Conservation (phyloP, 73 alveolate genomes). For the Diophrys sp. region DNA sequence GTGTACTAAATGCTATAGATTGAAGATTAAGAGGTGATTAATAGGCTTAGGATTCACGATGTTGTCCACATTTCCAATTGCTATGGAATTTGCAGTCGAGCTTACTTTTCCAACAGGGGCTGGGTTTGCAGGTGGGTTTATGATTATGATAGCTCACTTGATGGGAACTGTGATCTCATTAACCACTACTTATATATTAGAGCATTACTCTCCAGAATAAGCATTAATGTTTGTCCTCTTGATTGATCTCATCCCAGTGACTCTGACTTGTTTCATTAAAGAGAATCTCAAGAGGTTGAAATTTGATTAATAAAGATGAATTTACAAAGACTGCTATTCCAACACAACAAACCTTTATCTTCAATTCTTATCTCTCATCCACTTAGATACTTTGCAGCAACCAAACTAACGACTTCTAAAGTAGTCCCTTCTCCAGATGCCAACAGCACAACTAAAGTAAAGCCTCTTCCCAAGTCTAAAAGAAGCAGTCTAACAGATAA, state of each 20-base stretch:
- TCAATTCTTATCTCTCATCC: too few species aligned
- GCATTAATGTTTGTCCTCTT: neutral
- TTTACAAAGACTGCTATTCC: too few species aligned
- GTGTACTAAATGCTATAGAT: too few species aligned
- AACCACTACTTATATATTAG: neutral
- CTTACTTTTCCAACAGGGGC: neutral
- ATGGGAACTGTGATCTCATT: neutral
- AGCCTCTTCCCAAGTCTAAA: too few species aligned
- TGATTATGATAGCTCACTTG: neutral
- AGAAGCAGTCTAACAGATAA: too few species aligned
- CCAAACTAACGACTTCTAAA: too few species aligned
- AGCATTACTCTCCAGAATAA: neutral
- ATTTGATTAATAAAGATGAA: neutral
- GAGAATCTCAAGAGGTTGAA: neutral
- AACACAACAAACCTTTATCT: too few species aligned
- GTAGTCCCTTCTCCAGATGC: too few species aligned
- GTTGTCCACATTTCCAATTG: neutral
- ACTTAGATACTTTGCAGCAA: too few species aligned
- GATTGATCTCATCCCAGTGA: neutral
- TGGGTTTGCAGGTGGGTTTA: neutral
- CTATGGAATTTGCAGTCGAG: constrained; percentile 1
- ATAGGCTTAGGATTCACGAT: neutral
- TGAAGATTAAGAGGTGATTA: too few species aligned
- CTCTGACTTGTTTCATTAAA: neutral
- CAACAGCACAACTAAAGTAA: too few species aligned